phyloP scores from a whole-genome alignment of 2,329 filamentous ascomycete genomes.

The Fusarium clavum region DNA sequence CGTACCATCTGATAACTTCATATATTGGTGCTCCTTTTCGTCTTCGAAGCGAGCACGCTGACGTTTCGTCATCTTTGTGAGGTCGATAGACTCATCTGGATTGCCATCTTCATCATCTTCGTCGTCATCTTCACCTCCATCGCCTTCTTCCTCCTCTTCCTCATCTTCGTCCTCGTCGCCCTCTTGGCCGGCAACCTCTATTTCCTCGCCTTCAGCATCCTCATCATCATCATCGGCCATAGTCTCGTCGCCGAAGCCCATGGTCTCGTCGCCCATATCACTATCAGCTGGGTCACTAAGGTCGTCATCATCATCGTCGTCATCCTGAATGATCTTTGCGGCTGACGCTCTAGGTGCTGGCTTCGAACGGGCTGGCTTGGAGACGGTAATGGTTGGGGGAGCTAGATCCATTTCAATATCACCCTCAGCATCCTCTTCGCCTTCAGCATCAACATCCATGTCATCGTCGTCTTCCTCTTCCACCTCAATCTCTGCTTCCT shows the following conservation, averaged over 20 bases:
- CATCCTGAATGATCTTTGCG: conserved; percentile 52
- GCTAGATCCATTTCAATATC: conserved; percentile 60
- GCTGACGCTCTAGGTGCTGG: conserved; percentile 50
- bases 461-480: conserved; percentile 58
- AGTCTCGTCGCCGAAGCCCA: conserved; percentile 58
- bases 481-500: conserved; percentile 53
- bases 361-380: conserved; percentile 57
- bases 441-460: conserved; percentile 57
- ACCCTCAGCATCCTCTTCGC: conserved; percentile 58
- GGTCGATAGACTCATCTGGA: conserved; percentile 63
- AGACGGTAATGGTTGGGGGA: conserved; percentile 61
- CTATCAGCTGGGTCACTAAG: conserved; percentile 66
- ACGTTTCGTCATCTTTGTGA: conserved; percentile 70
- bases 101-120: conserved; percentile 60
- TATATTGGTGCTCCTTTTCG: conserved; percentile 61
- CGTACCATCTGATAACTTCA: conserved; percentile 71
- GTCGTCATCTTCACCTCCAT: conserved; percentile 56
- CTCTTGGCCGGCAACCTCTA: conserved; percentile 56
- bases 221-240: conserved; percentile 59
- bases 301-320: conserved; percentile 64
- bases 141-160: conserved; percentile 57
- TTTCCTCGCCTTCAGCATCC: conserved; percentile 62
- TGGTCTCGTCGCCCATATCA: conserved; percentile 55
- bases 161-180: conserved; percentile 57
- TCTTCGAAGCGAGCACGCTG: conserved; percentile 71